Conservation (phyloP, 768 basidiomycete genomes). For the Rubroboletus pulcherrimus region DNA sequence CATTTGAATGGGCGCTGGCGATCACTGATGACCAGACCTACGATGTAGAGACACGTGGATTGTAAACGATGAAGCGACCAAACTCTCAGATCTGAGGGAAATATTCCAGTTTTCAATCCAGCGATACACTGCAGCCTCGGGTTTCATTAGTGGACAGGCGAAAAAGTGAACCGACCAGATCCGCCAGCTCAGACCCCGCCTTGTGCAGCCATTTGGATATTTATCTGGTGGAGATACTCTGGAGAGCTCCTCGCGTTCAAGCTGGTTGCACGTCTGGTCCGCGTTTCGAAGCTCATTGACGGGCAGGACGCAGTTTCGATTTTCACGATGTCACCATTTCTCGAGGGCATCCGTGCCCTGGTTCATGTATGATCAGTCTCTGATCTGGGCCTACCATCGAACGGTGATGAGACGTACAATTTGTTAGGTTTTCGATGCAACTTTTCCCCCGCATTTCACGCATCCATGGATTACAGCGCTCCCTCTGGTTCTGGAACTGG, state of each 20-base stretch:
- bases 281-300: neutral
- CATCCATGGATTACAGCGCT: neutral
- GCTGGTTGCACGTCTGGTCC: neutral
- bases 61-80: neutral
- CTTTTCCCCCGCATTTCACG: too few relatives aligned
- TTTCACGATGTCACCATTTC: neutral
- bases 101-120: neutral
- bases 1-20: neutral
- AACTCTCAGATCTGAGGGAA: neutral
- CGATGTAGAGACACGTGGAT: neutral
- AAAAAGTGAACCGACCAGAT: neutral
- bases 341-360: neutral
- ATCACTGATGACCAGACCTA: constrained; percentile 1
- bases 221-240: too few relatives aligned
- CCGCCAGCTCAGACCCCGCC: neutral
- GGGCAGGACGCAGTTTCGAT: neutral
- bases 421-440: neutral
- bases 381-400: neutral
- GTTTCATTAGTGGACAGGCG: neutral
- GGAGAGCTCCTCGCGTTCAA: neutral
- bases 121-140: too few relatives aligned
- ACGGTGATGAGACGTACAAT: neutral
- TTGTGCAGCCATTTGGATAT: neutral
- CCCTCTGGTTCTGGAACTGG: neutral
- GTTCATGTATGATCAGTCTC: neutral